Base-by-base conservation (phyloP, 2,329 filamentous ascomycete species). In the Colletotrichum liriopes region DNA sequence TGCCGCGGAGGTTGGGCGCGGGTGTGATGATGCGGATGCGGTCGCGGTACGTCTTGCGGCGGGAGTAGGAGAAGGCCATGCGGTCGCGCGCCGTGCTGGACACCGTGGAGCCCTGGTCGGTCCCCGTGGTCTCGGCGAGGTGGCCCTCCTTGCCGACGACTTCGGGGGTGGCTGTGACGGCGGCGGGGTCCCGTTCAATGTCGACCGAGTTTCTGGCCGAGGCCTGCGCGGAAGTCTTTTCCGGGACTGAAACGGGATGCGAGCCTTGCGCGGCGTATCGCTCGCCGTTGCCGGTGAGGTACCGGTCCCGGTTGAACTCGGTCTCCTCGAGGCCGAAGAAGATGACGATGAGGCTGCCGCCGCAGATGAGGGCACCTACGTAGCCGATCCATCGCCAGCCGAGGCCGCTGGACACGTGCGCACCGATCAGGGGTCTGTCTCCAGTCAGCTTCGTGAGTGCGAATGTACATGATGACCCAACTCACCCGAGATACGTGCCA, bases 311-410 rank as follows among this genome's bases (percentile, higher is more conserved):
- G 54, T 86, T 82, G 70, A 87, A 87, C 0, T 83, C 76, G 0
- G 88, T 89, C 77, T 89, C 88, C 76, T 89, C 87, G 1, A 89
- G 78, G 3, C 84, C 84, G 65, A 89, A 88, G 62, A 83, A 85
- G 56, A 87, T 83, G 16, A 89, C 79, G 2, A 87, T 29, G 26
- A 89, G 78, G 4, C 85, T 85, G 3, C 77, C 77, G 1, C 80
- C 85, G 3, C 85, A 87, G 14, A 88, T 84, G 20, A 89, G 87
- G 14, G 83, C 84, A 8, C 84, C 84, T 43, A 86, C 77, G 80
- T 86, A 87, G 3, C 86, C 87, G 41, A 89, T 86, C 86, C 87
- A 89, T 67, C 87, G 83, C 87, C 87, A 90, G 8, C 84, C 86
- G 0, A 87, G 76, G 41, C 81, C 82, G 70, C 84, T 83, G 1